Percentiles rank a stretch among this genome's conserved stretches.
Evolutionary conservation across 2,329 filamentous ascomycete species (phyloP).

Genomic region (Botryotinia convoluta): DNA sequence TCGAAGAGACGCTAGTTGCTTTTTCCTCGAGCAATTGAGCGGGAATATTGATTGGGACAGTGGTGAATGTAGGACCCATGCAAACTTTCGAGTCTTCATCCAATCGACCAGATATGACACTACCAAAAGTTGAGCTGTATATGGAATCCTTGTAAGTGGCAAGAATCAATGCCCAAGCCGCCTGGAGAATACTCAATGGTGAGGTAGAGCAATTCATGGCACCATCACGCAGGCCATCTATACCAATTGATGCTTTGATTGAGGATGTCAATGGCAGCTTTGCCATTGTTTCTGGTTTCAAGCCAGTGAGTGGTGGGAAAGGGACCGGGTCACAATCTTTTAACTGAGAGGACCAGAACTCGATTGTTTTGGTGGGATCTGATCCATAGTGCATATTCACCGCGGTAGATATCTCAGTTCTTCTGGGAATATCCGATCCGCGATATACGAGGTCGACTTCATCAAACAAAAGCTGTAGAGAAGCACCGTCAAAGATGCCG

Average conservation of each 20-base stretch:
- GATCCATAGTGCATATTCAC: constrained; percentile 1
- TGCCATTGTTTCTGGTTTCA: background rate
- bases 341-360: constrained; percentile 6
- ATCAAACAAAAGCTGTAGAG: constrained; percentile 8
- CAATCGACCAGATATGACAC: constrained; percentile 11
- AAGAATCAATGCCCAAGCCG: constrained; percentile 16
- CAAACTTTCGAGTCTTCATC: constrained; percentile 6
- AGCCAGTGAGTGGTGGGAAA: constrained; percentile 5
- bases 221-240: background rate
- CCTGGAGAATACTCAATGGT: constrained; percentile 6
- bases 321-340: constrained; percentile 7
- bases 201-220: constrained; percentile 10
- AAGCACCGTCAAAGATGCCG: constrained; percentile 6
- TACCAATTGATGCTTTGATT: background rate
- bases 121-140: constrained; percentile 12
- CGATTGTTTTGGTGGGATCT: background rate
- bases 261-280: background rate
- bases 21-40: background rate
- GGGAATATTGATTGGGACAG: constrained; percentile 11
- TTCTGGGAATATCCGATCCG: background rate
- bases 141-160: constrained; percentile 3
- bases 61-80: constrained; percentile 10
- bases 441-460: background rate
- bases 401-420: constrained; percentile 1
- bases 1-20: background rate